Evolutionary conservation across 176 grass and related monocot species (phyloP).

Genomic region (Saccharum spontaneum): DNA sequence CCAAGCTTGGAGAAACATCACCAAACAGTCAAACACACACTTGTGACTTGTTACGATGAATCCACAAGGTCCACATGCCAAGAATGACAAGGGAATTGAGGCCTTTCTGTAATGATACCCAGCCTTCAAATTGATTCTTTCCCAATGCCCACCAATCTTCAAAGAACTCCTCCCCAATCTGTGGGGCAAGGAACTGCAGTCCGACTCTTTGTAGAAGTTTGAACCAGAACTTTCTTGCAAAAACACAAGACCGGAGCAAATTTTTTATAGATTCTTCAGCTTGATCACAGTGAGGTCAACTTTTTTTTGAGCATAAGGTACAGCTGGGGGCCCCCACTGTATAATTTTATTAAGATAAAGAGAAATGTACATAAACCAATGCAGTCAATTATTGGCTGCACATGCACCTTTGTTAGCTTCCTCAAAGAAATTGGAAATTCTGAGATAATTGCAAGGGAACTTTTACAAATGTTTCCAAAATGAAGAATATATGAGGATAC

Average conservation of each 20-base stretch:
- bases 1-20: not conserved
- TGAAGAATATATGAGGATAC: not conserved
- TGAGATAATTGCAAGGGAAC: too few species aligned
- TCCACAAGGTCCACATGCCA: not conserved
- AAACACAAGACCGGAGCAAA: not conserved
- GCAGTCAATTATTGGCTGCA: too few species aligned
- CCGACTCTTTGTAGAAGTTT: not conserved
- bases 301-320: too few species aligned
- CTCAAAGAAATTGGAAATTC: too few species aligned
- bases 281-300: not conserved
- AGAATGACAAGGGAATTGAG: not conserved
- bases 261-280: not conserved
- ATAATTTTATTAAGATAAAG: too few species aligned
- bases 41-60: not conserved
- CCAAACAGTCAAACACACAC: not conserved
- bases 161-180: not conserved
- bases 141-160: not conserved
- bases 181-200: not conserved
- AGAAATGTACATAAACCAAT: too few species aligned
- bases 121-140: not conserved
- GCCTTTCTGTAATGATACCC: not conserved
- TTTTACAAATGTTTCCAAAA: not conserved
- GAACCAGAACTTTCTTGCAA: not conserved
- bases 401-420: too few species aligned
- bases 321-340: too few species aligned